Conservation (phyloP, 2,329 filamentous ascomycete genomes). For the Cladosporium sp. region DNA sequence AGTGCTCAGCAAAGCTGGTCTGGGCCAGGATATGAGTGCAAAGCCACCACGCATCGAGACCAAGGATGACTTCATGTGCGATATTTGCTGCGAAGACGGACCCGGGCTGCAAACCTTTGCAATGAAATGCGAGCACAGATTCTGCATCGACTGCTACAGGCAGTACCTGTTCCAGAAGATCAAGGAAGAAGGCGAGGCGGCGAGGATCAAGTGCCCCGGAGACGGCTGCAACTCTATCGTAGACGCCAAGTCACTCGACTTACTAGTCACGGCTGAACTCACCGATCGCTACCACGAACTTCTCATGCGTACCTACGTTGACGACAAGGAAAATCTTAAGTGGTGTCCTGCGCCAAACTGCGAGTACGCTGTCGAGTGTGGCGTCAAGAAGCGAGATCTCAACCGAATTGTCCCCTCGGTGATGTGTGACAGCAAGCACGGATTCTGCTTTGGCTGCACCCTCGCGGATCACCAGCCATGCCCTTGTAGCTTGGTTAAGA, state of each 20-base stretch:
- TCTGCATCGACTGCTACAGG: constrained; percentile 86
- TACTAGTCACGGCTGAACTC: constrained; percentile 61
- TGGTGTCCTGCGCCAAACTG: constrained; percentile 99
- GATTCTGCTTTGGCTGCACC: constrained; percentile 94
- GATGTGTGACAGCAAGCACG: constrained; percentile 74
- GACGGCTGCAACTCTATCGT: constrained; percentile 86
- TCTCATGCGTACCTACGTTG: constrained; percentile 90
- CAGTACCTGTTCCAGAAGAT: constrained; percentile 94
- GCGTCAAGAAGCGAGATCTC: constrained; percentile 81
- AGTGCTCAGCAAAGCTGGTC: constrained; percentile 77
- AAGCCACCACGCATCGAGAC: constrained; percentile 64
- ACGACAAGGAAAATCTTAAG: constrained; percentile 91
- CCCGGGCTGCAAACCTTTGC: constrained; percentile 76
- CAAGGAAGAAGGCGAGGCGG: constrained; percentile 89
- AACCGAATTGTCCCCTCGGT: constrained; percentile 85
- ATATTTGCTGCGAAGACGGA: constrained; percentile 93
- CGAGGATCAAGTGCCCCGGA: constrained; percentile 87
- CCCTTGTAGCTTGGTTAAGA: constrained; percentile 85
- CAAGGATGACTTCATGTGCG: constrained; percentile 76
- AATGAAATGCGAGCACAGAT: constrained; percentile 91
- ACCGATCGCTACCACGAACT: constrained; percentile 72
- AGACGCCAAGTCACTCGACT: constrained; percentile 79
- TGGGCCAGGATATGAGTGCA: constrained; percentile 59
- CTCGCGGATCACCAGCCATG: constrained; percentile 88
- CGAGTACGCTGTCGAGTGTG: constrained; percentile 84